phyloP scores from a whole-genome alignment of 768 basidiomycete species.

The Lanmaoa rubissima region DNA sequence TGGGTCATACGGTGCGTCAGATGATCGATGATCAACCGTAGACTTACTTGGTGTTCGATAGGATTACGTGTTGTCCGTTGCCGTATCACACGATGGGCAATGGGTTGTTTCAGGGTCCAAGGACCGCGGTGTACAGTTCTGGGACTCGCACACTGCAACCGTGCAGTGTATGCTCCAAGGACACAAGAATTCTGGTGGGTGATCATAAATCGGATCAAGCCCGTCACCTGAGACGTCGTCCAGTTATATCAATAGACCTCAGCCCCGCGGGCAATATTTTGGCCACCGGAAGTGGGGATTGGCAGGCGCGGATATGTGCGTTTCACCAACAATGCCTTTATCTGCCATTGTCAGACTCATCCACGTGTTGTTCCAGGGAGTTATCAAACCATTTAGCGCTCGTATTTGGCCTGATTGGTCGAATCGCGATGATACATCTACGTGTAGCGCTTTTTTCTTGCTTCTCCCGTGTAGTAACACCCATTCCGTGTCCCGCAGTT shows the following conservation, averaged over 20 bases:
- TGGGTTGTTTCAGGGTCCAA: constrained; percentile 96
- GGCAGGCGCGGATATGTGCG: constrained; percentile 68
- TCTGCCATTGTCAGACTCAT: constrained; percentile 1
- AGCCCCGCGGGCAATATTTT: constrained; percentile 58
- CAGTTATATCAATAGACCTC: constrained; percentile 73
- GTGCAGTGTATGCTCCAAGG: constrained; percentile 93
- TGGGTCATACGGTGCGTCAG: constrained; percentile 74
- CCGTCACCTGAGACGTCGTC: constrained; percentile 6
- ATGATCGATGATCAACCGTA: neutral
- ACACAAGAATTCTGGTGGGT: constrained; percentile 63
- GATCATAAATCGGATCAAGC: neutral
- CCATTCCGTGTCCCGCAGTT: constrained; percentile 9
- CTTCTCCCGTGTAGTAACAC: constrained; percentile 23
- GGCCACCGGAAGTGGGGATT: constrained; percentile 72
- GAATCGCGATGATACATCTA: constrained; percentile 18
- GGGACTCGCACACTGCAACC: constrained; percentile 74
- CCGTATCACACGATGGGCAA: constrained; percentile 87
- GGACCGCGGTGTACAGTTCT: constrained; percentile 94
- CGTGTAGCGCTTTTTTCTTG: constrained; percentile 30
- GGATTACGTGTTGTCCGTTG: constrained; percentile 74
- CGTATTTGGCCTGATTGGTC: constrained; percentile 3
- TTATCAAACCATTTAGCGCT: constrained; percentile 29
- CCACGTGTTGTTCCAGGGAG: constrained; percentile 22
- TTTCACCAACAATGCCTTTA: constrained; percentile 7
- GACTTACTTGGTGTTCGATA: constrained; percentile 21